phyloP scores from a whole-genome alignment of 306 rosid genomes.

The Astragalus membranaceus region DNA sequence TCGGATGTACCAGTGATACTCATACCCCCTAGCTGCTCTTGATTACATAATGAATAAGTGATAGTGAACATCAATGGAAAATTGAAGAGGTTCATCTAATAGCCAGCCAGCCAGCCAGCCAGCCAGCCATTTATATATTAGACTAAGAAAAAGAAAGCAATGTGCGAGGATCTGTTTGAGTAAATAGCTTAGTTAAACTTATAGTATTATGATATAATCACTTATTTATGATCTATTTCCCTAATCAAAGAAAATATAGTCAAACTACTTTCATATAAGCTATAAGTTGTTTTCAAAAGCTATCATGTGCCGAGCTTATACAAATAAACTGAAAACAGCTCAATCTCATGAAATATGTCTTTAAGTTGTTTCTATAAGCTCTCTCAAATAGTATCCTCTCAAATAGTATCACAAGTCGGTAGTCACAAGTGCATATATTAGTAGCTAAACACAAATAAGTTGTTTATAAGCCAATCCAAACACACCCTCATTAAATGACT shows the following conservation, averaged over 20 bases:
- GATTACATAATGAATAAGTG: neutral
- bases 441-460: no score
- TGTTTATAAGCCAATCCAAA: neutral
- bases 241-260: neutral
- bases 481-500: neutral
- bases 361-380: neutral
- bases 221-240: neutral
- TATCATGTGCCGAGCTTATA: no score
- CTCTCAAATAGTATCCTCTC: no score
- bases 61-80: neutral
- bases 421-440: no score
- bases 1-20: neutral
- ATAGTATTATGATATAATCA: neutral
- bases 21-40: neutral
- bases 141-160: neutral
- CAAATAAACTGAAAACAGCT: neutral
- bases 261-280: neutral
- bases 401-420: no score
- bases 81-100: neutral
- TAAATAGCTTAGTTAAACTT: neutral
- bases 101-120: neutral
- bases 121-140: neutral
- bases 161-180: neutral
- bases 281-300: neutral
- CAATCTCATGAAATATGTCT: neutral